Evolutionary conservation across 768 basidiomycete species (phyloP), one percentile per base, ranked within the genome.

Genomic region (Kwoniella pini): DNA sequence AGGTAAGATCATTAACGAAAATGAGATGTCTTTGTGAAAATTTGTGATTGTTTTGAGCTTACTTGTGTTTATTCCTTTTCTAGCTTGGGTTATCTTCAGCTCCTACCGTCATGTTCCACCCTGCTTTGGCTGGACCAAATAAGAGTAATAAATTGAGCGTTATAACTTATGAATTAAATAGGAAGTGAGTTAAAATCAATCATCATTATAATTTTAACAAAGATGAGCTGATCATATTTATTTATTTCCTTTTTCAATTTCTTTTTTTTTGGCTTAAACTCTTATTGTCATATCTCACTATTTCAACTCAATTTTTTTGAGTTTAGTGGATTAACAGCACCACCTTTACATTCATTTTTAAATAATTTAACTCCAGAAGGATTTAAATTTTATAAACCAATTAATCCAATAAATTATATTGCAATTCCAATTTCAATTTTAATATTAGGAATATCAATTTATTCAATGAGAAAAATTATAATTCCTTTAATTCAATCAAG

Each of bases 1-100:
- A 85, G 82, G 93, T 91, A 52, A 26, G 26, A 24, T 22, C 33
- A 12, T 9, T n/a, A 28, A 12, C 21, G 13, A 39, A 26, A 46
- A 11, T 4, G 15, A 27, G 26, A 13, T 46, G 45, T 26, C n/a
- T 12, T 33, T 11, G 7, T 24, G 36, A 28, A 36, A 4, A 22
- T n/a, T n/a, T n/a, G n/a, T n/a, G n/a, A n/a, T n/a, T n/a, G n/a
- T n/a, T n/a, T n/a, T n/a, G n/a, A n/a, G n/a, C n/a, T n/a, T n/a
- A n/a, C n/a, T n/a, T n/a, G n/a, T n/a, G n/a, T n/a, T n/a, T n/a
- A n/a, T n/a, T n/a, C n/a, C n/a, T n/a, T n/a, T n/a, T n/a, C n/a
- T 76, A 96, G 91, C 84, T 96, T 50, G 87, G 88, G 24, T 80
- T 97, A 39, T 81, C 83, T 44, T 88, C 90, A 42, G 95, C 96